Evolutionary conservation across 2,329 filamentous ascomycete species (phyloP).

Genomic region (Hypoxylon rubiginosum): DNA sequence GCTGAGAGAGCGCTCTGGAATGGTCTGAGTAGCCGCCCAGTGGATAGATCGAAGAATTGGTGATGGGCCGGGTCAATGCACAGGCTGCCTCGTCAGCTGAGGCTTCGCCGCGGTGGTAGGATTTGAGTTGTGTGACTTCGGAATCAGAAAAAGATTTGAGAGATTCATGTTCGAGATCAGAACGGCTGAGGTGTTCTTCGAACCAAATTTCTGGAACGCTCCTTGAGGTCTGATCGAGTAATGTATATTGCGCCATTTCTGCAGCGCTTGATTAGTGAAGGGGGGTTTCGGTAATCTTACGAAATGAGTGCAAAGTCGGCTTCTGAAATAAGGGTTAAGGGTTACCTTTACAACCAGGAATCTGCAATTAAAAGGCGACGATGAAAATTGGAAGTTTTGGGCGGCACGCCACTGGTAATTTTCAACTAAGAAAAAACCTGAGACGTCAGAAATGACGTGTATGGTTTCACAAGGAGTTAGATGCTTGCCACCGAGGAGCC

Average conservation of each 20-base stretch:
- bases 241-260: slow-evolving; percentile 1
- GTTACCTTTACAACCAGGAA: slow-evolving; percentile 1
- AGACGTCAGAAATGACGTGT: background rate
- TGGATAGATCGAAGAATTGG: slow-evolving; percentile 1
- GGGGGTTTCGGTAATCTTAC: no score
- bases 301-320: background rate
- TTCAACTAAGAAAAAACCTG: background rate
- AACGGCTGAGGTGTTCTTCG: slow-evolving; percentile 2
- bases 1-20: background rate
- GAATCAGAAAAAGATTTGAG: slow-evolving; percentile 1
- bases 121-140: slow-evolving; percentile 1
- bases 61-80: slow-evolving; percentile 1
- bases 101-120: slow-evolving; percentile 3
- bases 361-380: slow-evolving; percentile 2
- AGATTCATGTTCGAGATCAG: background rate
- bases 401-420: background rate
- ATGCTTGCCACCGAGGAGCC: no score
- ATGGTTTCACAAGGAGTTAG: no score
- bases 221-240: background rate
- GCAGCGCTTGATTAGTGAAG: no score
- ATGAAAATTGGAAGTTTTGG: slow-evolving; percentile 1
- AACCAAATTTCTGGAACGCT: slow-evolving; percentile 1
- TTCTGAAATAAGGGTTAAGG: background rate
- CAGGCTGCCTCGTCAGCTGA: slow-evolving; percentile 4
- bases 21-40: background rate